Percentiles rank a stretch among this genome's conserved stretches.
Conservation (phyloP, 345 rosid genomes). For the Viola odorata region DNA sequence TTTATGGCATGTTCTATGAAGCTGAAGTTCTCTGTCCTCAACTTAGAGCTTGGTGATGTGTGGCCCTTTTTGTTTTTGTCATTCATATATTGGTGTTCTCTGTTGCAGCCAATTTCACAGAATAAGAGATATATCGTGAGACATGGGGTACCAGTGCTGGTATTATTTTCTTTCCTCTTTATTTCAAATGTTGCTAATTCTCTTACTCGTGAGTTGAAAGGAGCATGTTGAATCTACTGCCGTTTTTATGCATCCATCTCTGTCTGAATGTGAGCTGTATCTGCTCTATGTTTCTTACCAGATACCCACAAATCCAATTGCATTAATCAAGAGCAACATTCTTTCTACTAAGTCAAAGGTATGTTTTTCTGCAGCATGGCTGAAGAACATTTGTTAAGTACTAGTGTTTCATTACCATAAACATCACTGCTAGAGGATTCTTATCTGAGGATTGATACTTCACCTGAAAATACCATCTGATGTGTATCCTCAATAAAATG, state of each 20-base stretch:
- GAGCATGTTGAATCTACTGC: background rate
- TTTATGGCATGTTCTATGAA: background rate
- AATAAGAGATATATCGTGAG: conserved; percentile 70
- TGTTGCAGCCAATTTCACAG: conserved; percentile 75
- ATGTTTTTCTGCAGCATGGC: conserved; percentile 16
- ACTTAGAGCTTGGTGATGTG: background rate
- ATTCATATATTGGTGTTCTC: conserved; percentile 11
- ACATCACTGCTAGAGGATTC: background rate
- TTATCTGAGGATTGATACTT: background rate
- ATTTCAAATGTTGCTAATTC: conserved; percentile 4
- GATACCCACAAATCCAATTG: conserved; percentile 80
- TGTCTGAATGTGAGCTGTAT: conserved; percentile 3
- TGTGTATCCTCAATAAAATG: background rate
- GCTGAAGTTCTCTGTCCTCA: conserved; percentile 5
- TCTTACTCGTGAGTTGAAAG: background rate
- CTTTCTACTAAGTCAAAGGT: conserved; percentile 89
- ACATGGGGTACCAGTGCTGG: conserved; percentile 74
- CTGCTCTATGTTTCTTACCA: conserved; percentile 29
- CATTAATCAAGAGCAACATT: conserved; percentile 51
- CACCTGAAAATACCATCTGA: background rate
- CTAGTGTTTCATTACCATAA: background rate
- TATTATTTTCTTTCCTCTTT: conserved; percentile 27
- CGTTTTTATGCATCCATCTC: conserved; percentile 6
- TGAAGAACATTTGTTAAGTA: background rate
- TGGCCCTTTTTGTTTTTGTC: background rate